phyloP scores from a whole-genome alignment of 371 early-diverging fungal species.

The Mortierella sp. region DNA sequence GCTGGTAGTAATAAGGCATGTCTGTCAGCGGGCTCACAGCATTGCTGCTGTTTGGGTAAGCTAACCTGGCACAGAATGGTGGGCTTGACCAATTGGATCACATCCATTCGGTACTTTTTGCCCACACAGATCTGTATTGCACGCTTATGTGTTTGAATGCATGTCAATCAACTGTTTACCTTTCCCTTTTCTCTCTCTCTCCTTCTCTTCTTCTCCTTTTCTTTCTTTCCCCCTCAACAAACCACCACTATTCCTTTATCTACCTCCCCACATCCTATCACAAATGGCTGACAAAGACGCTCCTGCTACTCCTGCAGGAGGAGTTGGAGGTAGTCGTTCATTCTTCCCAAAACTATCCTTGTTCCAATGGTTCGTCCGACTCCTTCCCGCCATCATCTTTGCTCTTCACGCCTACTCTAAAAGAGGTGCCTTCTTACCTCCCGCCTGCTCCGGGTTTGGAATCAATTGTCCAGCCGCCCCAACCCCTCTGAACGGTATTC shows the following conservation, averaged over 20 bases:
- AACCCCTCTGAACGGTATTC: slow-evolving; percentile 31
- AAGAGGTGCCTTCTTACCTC: slow-evolving; percentile 35
- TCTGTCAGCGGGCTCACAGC: too few species aligned
- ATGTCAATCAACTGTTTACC: too few species aligned
- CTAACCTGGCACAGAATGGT: neutral
- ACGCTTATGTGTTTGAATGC: too few species aligned
- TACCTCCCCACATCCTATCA: neutral
- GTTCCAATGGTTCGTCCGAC: slow-evolving; percentile 29
- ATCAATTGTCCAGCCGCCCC: slow-evolving; percentile 20
- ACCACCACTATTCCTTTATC: neutral
- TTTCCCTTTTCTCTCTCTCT: neutral
- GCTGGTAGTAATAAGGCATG: too few species aligned
- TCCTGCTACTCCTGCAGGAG: slow-evolving; percentile 1
- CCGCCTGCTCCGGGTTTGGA: slow-evolving; percentile 22
- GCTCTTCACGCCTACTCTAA: slow-evolving; percentile 19
- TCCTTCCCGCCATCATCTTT: slow-evolving; percentile 37
- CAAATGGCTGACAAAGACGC: slow-evolving; percentile 15
- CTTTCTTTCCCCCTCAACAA: neutral
- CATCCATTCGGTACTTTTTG: neutral
- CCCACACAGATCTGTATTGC: neutral
- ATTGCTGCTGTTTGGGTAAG: too few species aligned
- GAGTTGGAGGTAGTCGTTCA: neutral
- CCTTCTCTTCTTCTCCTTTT: neutral
- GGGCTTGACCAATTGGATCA: neutral
- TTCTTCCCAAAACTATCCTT: slow-evolving; percentile 27